phyloP scores from a whole-genome alignment of 2,329 filamentous ascomycete genomes.

The Pestalotiopsis sp. region DNA sequence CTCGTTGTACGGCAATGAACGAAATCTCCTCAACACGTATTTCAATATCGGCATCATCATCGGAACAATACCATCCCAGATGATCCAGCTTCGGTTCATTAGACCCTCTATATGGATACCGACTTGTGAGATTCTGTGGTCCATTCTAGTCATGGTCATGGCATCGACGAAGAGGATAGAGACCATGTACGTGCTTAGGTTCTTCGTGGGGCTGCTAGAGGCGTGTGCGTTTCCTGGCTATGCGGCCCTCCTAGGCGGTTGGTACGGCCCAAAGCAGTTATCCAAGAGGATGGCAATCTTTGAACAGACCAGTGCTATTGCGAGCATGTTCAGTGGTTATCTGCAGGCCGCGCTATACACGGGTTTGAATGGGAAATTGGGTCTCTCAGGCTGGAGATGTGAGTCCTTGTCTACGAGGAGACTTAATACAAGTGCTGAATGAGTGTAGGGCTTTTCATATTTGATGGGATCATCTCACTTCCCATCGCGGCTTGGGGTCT shows the following conservation, averaged over 20 bases:
- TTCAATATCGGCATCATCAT: conserved; percentile 13
- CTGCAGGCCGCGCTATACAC: not conserved
- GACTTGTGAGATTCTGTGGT: conserved; percentile 27
- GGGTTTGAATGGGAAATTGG: not conserved
- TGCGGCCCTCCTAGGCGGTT: conserved; percentile 28
- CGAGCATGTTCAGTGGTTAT: conserved; percentile 6
- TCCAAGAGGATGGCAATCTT: conserved; percentile 27
- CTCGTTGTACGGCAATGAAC: conserved; percentile 14
- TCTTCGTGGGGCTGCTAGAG: conserved; percentile 33
- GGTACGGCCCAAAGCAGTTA: conserved; percentile 31
- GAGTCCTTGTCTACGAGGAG: not conserved
- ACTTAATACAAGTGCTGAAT: too few species aligned
- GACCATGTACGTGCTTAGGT: conserved; percentile 28
- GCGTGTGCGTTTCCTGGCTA: conserved; percentile 27
- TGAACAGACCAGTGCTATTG: conserved; percentile 17
- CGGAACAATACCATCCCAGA: conserved; percentile 26
- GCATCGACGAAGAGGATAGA: conserved; percentile 16
- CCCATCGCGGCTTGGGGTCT: not conserved
- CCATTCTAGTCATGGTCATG: conserved; percentile 25
- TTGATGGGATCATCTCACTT: not conserved
- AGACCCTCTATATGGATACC: conserved; percentile 34
- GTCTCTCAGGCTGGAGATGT: conserved; percentile 2
- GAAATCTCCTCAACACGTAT: conserved; percentile 4
- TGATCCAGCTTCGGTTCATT: conserved; percentile 18
- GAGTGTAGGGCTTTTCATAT: conserved; percentile 1